Evolutionary conservation across 345 rosid species (phyloP).

Genomic region (Eucalyptus erythrocorys): DNA sequence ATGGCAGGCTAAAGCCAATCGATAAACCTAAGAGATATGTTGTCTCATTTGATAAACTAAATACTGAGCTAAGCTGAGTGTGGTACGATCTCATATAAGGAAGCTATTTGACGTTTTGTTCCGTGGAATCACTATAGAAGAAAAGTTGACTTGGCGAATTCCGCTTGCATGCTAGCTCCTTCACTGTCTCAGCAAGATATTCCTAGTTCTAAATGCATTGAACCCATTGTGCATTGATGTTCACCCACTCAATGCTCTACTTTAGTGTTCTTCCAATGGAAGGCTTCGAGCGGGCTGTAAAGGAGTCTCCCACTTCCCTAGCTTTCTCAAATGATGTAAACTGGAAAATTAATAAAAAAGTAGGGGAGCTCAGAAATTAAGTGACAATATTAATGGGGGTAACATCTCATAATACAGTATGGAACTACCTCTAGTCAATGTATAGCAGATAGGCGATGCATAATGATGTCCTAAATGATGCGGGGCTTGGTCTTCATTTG

Average conservation of each 20-base stretch:
- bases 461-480: not conserved
- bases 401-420: not conserved
- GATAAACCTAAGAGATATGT: too few relatives aligned
- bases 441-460: not conserved
- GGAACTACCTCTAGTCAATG: not conserved
- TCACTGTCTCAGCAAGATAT: constrained; percentile 23
- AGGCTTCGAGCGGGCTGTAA: constrained; percentile 38
- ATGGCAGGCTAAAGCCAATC: rapidly evolving
- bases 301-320: not conserved
- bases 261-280: constrained; percentile 73
- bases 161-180: constrained; percentile 12
- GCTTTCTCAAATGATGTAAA: not conserved
- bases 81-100: rapidly evolving
- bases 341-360: not conserved
- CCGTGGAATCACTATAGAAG: too few relatives aligned
- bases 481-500: not conserved
- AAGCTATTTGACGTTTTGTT: rapidly evolving
- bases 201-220: constrained; percentile 46
- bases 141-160: rapidly evolving
- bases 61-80: too few relatives aligned
- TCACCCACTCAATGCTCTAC: constrained; percentile 71
- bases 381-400: not conserved
- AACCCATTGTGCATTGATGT: constrained; percentile 72
- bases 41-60: rapidly evolving
- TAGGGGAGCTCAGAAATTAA: not conserved